Conservation (phyloP, 441 rosid genomes). For the Manihot esculenta region DNA sequence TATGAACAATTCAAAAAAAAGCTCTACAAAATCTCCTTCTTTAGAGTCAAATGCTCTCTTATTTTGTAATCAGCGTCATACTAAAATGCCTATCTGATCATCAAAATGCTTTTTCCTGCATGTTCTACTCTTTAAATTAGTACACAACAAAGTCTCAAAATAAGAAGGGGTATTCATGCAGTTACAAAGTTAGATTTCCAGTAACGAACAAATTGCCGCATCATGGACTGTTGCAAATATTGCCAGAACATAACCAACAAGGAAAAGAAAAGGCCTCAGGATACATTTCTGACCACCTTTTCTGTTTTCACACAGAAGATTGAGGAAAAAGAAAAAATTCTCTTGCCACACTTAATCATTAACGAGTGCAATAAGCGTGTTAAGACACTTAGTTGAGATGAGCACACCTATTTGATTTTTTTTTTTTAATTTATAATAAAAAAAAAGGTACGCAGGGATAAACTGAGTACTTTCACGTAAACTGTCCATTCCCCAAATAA, state of each 20-base stretch:
- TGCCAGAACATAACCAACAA: too few species aligned
- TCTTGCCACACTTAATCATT: too few species aligned
- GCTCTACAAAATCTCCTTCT: not conserved
- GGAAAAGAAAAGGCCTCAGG: too few species aligned
- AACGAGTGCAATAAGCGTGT: not conserved
- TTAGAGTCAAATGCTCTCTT: not conserved
- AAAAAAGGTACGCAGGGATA: too few species aligned
- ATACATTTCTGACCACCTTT: too few species aligned
- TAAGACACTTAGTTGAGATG: not conserved
- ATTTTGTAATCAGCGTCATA: not conserved
- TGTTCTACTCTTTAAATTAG: not conserved
- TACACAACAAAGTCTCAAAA: not conserved
- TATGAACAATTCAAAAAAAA: slow-evolving; percentile 1
- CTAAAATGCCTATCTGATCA: slow-evolving; percentile 2
- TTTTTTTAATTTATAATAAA: too few species aligned
- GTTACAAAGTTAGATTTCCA: too few species aligned
- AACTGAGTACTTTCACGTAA: not conserved
- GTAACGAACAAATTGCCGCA: too few species aligned
- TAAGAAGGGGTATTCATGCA: not conserved
- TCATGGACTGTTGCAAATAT: not conserved
- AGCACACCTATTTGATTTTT: not conserved
- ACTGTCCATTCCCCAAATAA: not conserved
- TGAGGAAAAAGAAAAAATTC: too few species aligned
- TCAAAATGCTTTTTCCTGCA: not conserved
- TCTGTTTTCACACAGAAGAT: too few species aligned